Base-by-base conservation (phyloP, 2,329 filamentous ascomycete species). In the Botryosphaeria dothidea region DNA sequence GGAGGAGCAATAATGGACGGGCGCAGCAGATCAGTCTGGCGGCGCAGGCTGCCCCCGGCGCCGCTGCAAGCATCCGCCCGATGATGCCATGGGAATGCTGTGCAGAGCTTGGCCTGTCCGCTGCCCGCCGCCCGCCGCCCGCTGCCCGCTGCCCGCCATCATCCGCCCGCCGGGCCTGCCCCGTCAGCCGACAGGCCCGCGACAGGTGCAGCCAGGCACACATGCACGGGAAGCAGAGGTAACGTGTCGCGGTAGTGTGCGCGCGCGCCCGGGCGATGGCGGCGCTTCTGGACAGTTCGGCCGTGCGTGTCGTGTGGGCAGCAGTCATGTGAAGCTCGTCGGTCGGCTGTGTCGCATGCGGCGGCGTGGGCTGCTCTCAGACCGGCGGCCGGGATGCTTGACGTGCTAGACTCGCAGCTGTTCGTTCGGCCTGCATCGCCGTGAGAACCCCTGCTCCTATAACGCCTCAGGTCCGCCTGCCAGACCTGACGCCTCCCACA, bases 21-120 rank as follows among this genome's bases (percentile, higher is more conserved):
- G 41, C 43, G 29, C 43, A 21, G 36, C 17, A n/a, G 29, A n/a
- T 51, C 23, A 13, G 60, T 25, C 17, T 38, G 3, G 8, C 17
- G 29, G 43, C 29, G 38, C 56, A 19, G 25, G 41, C 25, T 34
- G 56, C 36, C 38, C 54, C 54, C 23, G 54, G 54, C 36, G 23
- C 36, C 34, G 23, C 56, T 60, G 56, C 56, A 60, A 46, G 38
- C 56, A 46, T 60, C 36, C 8, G 54, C 36, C 15, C 54, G 27
- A 60, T 60, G 38, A 60, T 60, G 38, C 25, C 56, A 58, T 60
- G 56, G 41, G 56, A 60, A 60, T 46, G 56, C 27, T 17, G 43
- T 48, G 41, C 41, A 45, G 41, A 45, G 41, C 45, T 48, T 48
- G 45, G 45, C 45, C 45, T 19, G 41, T n/a, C 41, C n/a, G 41